Evolutionary conservation across 306 rosid genomes (phyloP).

Genomic region (Hippophae tibetana): DNA sequence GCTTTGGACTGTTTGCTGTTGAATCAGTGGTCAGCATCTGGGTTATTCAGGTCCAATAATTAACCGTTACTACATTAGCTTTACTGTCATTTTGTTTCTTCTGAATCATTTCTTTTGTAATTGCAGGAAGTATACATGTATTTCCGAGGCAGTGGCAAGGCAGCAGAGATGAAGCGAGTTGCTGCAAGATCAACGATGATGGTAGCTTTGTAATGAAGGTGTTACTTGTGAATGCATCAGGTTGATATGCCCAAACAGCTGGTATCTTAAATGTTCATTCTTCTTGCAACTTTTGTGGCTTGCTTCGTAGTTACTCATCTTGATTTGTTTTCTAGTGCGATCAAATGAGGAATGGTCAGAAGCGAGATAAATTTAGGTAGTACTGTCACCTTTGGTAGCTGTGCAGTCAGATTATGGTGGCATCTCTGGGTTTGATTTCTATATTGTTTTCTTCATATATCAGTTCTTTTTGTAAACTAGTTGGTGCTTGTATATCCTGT

Average conservation of each 20-base stretch:
- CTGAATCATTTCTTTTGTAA: conserved; percentile 9
- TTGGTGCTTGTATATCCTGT: no score
- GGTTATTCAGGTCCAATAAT: conserved; percentile 81
- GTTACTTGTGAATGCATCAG: conserved; percentile 9
- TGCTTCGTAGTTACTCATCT: conserved; percentile 3
- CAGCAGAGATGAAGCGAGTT: conserved; percentile 48
- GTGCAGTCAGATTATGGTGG: no score
- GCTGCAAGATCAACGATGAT: conserved; percentile 79
- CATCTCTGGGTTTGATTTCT: no score
- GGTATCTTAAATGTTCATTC: conserved; percentile 14
- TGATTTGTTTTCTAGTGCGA: not conserved
- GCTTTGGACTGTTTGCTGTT: conserved; percentile 52
- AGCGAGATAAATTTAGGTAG: not conserved
- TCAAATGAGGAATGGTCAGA: not conserved
- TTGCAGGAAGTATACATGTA: conserved; percentile 90
- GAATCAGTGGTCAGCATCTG: conserved; percentile 82
- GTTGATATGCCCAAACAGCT: conserved; percentile 7
- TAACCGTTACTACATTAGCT: conserved; percentile 4
- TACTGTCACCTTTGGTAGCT: no score
- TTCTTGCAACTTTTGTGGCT: conserved; percentile 12
- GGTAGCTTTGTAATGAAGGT: conserved; percentile 38
- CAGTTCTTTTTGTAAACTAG: no score
- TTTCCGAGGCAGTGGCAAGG: conserved; percentile 95
- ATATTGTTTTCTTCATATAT: no score
- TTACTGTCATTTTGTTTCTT: conserved; percentile 5